phyloP scores from a whole-genome alignment of 768 basidiomycete genomes.

The Leccinum arenicola region DNA sequence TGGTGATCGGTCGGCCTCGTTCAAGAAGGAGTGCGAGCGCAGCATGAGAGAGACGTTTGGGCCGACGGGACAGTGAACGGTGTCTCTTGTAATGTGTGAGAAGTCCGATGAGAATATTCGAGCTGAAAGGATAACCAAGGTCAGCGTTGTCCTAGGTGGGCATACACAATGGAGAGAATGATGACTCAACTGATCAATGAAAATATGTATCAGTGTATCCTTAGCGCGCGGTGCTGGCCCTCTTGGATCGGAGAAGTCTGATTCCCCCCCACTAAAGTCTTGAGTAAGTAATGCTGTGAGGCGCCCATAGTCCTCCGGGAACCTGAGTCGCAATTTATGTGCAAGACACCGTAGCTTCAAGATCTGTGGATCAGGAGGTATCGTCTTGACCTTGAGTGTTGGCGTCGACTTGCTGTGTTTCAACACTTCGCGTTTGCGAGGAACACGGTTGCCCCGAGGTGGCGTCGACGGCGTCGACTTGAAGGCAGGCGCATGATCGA shows the following conservation, averaged over 20 bases:
- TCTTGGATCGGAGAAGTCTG: constrained; percentile 34
- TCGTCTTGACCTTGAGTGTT: constrained; percentile 37
- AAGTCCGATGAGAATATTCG: constrained; percentile 85
- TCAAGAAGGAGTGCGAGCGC: constrained; percentile 78
- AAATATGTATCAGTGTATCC: constrained; percentile 38
- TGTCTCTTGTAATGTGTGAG: constrained; percentile 65
- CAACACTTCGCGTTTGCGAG: constrained; percentile 25
- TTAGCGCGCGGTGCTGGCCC: constrained; percentile 31
- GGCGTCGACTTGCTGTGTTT: constrained; percentile 50
- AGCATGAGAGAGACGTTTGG: constrained; percentile 67
- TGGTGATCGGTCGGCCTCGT: constrained; percentile 71
- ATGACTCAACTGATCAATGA: constrained; percentile 43
- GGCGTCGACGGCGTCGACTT: constrained; percentile 32
- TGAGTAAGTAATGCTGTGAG: constrained; percentile 32
- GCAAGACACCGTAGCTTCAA: constrained; percentile 54
- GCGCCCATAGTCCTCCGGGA: constrained; percentile 48
- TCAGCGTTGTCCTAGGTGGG: constrained; percentile 6
- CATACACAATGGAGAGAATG: background rate
- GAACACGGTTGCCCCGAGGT: constrained; percentile 22
- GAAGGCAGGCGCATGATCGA: constrained; percentile 18
- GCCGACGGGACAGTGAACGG: constrained; percentile 36
- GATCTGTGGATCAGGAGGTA: constrained; percentile 45
- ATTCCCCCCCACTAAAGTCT: constrained; percentile 34
- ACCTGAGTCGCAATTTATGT: constrained; percentile 52
- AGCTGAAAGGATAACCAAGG: constrained; percentile 42